These are phyloP conservation scores for Biscogniauxia marginata DNA, from an alignment of 2,329 filamentous ascomycete species.

Conservation along the genomic window DNA sequence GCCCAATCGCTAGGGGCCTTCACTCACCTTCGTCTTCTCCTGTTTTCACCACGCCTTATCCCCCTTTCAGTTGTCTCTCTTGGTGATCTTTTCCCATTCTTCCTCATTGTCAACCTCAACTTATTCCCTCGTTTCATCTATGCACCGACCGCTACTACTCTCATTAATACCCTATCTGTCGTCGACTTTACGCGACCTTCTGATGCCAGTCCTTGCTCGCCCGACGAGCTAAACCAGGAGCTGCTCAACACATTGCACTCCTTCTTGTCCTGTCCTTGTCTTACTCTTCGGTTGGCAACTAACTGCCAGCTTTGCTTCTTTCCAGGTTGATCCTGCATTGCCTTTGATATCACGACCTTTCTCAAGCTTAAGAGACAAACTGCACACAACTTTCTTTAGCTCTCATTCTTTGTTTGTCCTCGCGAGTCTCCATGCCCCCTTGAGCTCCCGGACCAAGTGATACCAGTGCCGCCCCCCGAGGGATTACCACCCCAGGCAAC, in stretches of 20 bases:
- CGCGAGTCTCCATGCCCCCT: slow-evolving; percentile 3
- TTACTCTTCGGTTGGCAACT: slow-evolving; percentile 26
- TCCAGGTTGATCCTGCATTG: slow-evolving; percentile 60
- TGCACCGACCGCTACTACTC: slow-evolving; percentile 16
- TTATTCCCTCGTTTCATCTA: slow-evolving; percentile 24
- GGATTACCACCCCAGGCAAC: slow-evolving; percentile 6
- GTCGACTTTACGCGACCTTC: slow-evolving; percentile 2
- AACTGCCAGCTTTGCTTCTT: slow-evolving; percentile 40
- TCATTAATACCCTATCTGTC: background rate
- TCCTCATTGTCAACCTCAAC: slow-evolving; percentile 6
- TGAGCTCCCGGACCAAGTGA: background rate
- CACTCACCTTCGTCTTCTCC: slow-evolving; percentile 14
- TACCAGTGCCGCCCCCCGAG: slow-evolving; percentile 5
- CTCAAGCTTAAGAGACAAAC: slow-evolving; percentile 17
- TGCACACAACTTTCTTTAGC: slow-evolving; percentile 12
- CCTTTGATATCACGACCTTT: slow-evolving; percentile 32
- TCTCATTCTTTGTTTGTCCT: slow-evolving; percentile 17
- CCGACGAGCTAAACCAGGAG: slow-evolving; percentile 6
- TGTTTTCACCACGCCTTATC: slow-evolving; percentile 14
- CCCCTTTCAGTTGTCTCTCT: slow-evolving; percentile 18
- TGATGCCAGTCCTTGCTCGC: background rate
- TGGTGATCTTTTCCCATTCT: slow-evolving; percentile 17
- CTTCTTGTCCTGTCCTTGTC: slow-evolving; percentile 16
- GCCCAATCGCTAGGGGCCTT: slow-evolving; percentile 10
- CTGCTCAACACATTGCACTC: slow-evolving; percentile 1